Evolutionary conservation across 805 yeast genomes (phyloP), one percentile per base, ranked within the genome.

Genomic region (Cyberlindnera amylophila): DNA sequence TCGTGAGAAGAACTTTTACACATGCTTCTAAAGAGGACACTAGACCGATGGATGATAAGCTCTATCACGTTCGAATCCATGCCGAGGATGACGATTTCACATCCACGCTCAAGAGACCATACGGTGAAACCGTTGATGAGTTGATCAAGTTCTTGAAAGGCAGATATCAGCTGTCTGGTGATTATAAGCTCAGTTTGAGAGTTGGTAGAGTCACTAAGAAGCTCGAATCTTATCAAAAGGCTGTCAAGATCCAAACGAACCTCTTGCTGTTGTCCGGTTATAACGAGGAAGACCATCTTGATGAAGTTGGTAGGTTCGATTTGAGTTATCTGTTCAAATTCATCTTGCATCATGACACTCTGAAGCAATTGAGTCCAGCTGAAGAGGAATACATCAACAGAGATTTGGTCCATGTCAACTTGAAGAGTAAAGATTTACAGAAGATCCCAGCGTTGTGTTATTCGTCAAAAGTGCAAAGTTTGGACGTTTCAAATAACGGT

Each of bases 401-500:
- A 45, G 86, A 85, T 60, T 81, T 81, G 47, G 79, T 81, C 17
- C 79, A 81, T 58, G 95, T 87, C 10, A 79, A 86, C 58, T 70
- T 89, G 47, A 75, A 81, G 30, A 77, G 84, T 42, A 74, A 84
- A 68, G 82, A 84, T 52, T 67, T 90, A 42, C 87, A 86, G 48
- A 86, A 87, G 15, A 85, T 91, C 7, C 97, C 97, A 0, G 83
- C 87, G 41, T 73, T 84, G 23, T 77, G 90, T 49, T 88, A 83
- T 58, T 86, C 96, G 0, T 75, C 82, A 42, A 91, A 86, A 48
- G 87, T 90, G 44, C 85, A 84, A 52, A 73, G 81, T 47, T 69
- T 90, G 47, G 91, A 90, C 61, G 87, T 88, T 8, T 84, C 95
- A 2, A 79, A 83, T 49, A 90, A 90, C 59, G 95, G 96, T 4